A percentile compares a stretch with the other conserved stretches of the same genome.
Evolutionary conservation across 345 rosid species (phyloP).

Genomic region (Gossypium mustelinum): DNA sequence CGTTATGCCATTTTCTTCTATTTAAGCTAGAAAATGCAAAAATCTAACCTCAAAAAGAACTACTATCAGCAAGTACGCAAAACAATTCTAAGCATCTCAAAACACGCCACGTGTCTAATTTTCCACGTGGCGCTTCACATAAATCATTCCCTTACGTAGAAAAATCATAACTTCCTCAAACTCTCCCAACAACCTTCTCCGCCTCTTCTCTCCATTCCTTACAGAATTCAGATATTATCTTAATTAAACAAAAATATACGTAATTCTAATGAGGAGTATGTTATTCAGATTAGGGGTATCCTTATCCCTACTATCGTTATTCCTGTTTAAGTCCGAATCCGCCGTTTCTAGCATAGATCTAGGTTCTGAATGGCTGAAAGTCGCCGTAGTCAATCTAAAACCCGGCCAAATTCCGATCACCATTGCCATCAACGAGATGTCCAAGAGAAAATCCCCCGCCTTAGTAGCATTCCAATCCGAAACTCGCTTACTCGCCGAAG

Average conservation of each 20-base stretch:
- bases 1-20: no score
- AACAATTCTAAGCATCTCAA: slow-evolving; percentile 19
- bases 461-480: slow-evolving; percentile 79
- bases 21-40: no score
- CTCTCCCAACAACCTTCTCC: background rate
- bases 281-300: slow-evolving; percentile 30
- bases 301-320: slow-evolving; percentile 30
- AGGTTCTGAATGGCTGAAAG: slow-evolving; percentile 92
- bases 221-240: background rate
- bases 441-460: slow-evolving; percentile 91
- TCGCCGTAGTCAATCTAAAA: slow-evolving; percentile 82
- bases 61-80: background rate
- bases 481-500: slow-evolving; percentile 76
- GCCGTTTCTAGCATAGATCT: slow-evolving; percentile 95
- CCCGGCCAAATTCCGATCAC: slow-evolving; percentile 89
- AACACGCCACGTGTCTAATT: slow-evolving; percentile 24
- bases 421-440: slow-evolving; percentile 96
- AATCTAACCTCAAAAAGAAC: no score
- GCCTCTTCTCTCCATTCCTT: slow-evolving; percentile 1
- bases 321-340: slow-evolving; percentile 44
- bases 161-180: background rate
- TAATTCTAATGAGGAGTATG: slow-evolving; percentile 33
- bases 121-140: slow-evolving; percentile 16
- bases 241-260: background rate
- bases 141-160: background rate